Conservation (phyloP, 441 rosid genomes). For the Pelargonium australe region DNA sequence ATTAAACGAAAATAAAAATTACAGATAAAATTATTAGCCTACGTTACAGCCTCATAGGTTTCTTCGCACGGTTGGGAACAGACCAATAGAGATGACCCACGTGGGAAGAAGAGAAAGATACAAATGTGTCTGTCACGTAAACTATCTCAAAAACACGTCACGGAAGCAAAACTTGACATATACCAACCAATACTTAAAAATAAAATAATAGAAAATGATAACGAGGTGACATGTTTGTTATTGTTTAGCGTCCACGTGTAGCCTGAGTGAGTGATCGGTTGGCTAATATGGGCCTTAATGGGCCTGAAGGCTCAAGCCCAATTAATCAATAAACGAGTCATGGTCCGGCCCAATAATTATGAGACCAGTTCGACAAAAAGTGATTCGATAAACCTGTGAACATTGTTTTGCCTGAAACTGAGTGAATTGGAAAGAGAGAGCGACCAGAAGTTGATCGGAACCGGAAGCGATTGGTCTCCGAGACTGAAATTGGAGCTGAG, state of each 20-base stretch:
- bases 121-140: neutral
- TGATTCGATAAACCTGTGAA: too few species aligned
- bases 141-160: neutral
- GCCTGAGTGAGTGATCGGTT: neutral
- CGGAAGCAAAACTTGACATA: neutral
- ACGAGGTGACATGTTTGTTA: neutral
- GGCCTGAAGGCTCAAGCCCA: too few species aligned
- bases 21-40: slow-evolving; percentile 7
- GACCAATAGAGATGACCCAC: neutral
- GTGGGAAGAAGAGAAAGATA: neutral
- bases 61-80: neutral
- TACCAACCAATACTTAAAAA: neutral
- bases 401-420: neutral
- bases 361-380: too few species aligned
- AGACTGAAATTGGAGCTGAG: neutral
- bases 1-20: neutral
- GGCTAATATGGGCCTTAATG: too few species aligned
- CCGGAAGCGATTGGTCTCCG: neutral
- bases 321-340: neutral
- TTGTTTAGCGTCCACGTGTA: neutral
- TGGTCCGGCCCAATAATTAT: neutral
- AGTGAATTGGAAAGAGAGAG: neutral
- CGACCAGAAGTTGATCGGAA: neutral
- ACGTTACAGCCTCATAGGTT: neutral
- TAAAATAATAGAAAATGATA: too few species aligned